Evolutionary conservation across 2,329 filamentous ascomycete species (phyloP), one percentile per base, ranked within the genome.

Genomic region (Kalaharituber pfeilii): DNA sequence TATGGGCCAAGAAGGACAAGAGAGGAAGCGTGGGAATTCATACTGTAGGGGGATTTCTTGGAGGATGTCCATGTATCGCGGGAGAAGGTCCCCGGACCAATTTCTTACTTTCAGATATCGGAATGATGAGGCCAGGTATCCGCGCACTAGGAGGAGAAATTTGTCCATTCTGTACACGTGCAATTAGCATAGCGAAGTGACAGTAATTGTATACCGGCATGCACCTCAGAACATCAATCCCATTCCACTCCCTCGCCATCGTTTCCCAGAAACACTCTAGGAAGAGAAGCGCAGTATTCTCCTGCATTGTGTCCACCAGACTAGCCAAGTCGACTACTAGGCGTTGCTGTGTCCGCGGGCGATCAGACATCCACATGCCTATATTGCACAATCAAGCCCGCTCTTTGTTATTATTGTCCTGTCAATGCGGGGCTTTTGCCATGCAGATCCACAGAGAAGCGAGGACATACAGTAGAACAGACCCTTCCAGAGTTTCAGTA

Each of bases 401-500:
- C n/a, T 36, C 30, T 36, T 36, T 36, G 9, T n/a, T 36, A 9
- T 36, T n/a, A n/a, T 36, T 36, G 9, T 36, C 30, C 9, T 36
- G 9, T 36, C 30, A n/a, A 9, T 36, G 30, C 9, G 9, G 30
- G 30, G 30, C n/a, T 36, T 36, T 9, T 36, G n/a, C 18, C 22
- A 15, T 11, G 18, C 13, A 26, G 27, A 20, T 20, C 3, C 15
- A 22, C 24, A 15, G 28, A 18, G 45, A 42, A 30, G 20, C n/a
- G 29, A 11, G 3, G 20, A 60, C 71, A 53, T 71, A 76, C 77
- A 79, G 74, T 87, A 95, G 73, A 91, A 95, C 20, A 96, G 77
- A 4, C 87, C 89, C 67, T 93, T 94, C 86, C 87, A 94, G 60
- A 96, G 77, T 72, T 94, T 94, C 57, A 89, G 73, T 50, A 86